Conservation (phyloP, 805 yeast genomes). For the Yamadazyma insecticola region DNA sequence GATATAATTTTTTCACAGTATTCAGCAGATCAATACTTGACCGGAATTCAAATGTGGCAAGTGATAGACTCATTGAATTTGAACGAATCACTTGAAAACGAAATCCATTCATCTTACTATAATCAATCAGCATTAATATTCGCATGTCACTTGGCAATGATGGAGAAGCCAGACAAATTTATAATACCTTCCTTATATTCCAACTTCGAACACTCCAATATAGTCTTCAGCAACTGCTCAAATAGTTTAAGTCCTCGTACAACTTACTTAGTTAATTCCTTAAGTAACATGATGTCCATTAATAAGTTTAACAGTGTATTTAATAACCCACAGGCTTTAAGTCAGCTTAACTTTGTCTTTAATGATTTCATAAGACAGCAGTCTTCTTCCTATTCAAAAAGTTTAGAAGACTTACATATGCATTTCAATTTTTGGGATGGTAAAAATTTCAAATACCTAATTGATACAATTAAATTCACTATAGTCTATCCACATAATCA, state of each 20-base stretch:
- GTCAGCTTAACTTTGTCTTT: slow-evolving; percentile 17
- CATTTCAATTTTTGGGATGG: slow-evolving; percentile 32
- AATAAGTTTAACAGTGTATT: slow-evolving; percentile 8
- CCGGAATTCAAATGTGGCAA: too few species aligned
- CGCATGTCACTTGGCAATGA: slow-evolving; percentile 18
- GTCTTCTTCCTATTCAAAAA: slow-evolving; percentile 7
- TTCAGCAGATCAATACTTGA: too few species aligned
- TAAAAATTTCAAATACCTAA: slow-evolving; percentile 14
- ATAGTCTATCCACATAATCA: slow-evolving; percentile 29
- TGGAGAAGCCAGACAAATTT: slow-evolving; percentile 23
- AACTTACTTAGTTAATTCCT: slow-evolving; percentile 23
- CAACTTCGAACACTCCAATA: slow-evolving; percentile 14
- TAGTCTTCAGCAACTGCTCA: slow-evolving; percentile 19
- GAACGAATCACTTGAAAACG: slow-evolving; percentile 7
- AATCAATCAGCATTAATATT: slow-evolving; percentile 25
- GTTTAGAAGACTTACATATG: slow-evolving; percentile 21
- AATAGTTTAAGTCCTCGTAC: slow-evolving; percentile 19
- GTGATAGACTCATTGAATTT: slow-evolving; percentile 13
- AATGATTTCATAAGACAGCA: slow-evolving; percentile 14
- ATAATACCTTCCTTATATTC: slow-evolving; percentile 16
- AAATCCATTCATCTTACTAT: slow-evolving; percentile 16
- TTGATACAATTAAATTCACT: slow-evolving; percentile 25
- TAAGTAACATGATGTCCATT: slow-evolving; percentile 9
- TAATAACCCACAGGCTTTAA: slow-evolving; percentile 12
- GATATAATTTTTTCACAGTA: too few species aligned